Conservation (phyloP, 176 grass and related monocot genomes). For the Oropetium thomaeum region DNA sequence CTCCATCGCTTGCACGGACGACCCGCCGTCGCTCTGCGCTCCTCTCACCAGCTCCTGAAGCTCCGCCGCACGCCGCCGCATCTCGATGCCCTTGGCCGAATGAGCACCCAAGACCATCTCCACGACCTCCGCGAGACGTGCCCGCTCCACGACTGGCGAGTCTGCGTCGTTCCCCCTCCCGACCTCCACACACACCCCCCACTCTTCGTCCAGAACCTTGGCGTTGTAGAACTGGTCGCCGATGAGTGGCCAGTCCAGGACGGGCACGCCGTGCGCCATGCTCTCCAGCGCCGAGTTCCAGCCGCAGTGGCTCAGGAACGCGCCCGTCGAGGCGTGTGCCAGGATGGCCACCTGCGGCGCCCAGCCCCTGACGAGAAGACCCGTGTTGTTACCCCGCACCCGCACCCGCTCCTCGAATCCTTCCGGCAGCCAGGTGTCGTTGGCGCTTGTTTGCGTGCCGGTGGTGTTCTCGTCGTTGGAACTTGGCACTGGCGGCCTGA, state of each 20-base stretch:
- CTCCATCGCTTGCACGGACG: background rate
- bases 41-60: background rate
- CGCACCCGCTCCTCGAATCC: constrained; percentile 37
- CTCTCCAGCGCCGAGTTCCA: constrained; percentile 46
- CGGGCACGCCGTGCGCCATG: constrained; percentile 21
- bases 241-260: constrained; percentile 34
- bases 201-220: constrained; percentile 17
- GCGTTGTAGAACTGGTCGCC: constrained; percentile 40
- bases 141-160: background rate
- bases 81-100: background rate
- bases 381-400: background rate
- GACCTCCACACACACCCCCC: constrained; percentile 35
- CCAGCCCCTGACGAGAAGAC: constrained; percentile 24
- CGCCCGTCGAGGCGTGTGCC: constrained; percentile 22
- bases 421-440: constrained; percentile 35
- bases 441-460: background rate
- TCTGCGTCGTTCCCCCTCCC: constrained; percentile 22
- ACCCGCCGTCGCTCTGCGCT: background rate
- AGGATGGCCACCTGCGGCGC: constrained; percentile 40
- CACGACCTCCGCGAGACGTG: background rate
- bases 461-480: background rate
- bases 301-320: constrained; percentile 45
- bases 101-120: constrained; percentile 13
- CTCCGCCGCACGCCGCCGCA: constrained; percentile 11
- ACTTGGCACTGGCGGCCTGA: background rate